Conservation (phyloP, 164 flowering plant species). For the Hamamelis virginiana region DNA sequence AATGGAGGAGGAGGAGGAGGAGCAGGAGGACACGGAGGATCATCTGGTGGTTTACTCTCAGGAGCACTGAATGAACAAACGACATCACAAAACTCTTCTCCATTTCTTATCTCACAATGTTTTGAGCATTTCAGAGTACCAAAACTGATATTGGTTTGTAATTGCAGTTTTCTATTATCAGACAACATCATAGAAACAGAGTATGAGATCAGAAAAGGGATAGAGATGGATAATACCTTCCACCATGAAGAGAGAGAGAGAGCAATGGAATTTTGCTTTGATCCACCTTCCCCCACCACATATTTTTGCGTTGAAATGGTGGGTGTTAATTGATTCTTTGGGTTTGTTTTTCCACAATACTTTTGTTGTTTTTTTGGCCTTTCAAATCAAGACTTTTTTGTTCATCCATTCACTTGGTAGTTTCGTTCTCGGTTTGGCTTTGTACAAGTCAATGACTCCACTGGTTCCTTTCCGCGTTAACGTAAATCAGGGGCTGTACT, state of each 20-base stretch:
- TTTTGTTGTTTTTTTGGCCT: neutral
- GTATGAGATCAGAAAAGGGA: neutral
- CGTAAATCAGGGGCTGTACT: neutral
- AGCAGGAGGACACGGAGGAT: neutral
- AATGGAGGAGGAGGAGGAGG: neutral
- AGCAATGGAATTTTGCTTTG: neutral
- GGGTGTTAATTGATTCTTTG: neutral
- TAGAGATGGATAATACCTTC: neutral
- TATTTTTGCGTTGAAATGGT: neutral
- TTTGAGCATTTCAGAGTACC: neutral
- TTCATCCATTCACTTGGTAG: conserved; percentile 14
- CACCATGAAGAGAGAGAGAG: neutral
- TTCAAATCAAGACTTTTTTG: neutral
- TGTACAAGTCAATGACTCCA: neutral
- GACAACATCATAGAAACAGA: neutral
- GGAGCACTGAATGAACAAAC: no score
- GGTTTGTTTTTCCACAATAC: neutral
- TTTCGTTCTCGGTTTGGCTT: conserved; percentile 3
- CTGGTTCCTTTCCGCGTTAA: neutral
- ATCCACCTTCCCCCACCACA: neutral
- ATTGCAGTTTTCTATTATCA: conserved; percentile 1
- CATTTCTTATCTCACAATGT: neutral
- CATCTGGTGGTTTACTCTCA: no score
- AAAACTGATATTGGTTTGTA: neutral
- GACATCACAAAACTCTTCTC: no score